Conservation (phyloP, 1,284 basidiomycete genomes). For the Tilletia horrida region DNA sequence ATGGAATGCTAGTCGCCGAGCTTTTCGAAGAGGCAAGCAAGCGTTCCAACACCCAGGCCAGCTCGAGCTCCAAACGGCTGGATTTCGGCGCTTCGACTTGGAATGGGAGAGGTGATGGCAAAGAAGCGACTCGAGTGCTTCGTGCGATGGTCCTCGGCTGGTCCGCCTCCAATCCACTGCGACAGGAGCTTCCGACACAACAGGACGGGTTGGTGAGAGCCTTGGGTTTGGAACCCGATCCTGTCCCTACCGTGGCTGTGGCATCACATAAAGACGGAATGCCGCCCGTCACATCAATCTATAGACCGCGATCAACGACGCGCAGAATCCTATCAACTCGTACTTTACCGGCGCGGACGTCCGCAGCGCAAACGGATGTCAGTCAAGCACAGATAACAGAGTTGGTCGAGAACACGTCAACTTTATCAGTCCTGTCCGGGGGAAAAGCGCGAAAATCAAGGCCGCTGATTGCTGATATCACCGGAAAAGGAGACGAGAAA, state of each 20-base stretch:
- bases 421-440: not conserved
- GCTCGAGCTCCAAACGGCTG: conserved; percentile 61
- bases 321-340: not conserved
- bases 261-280: not conserved
- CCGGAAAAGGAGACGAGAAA: not conserved
- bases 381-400: not conserved
- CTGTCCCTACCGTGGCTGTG: not conserved
- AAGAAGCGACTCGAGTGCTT: conserved; percentile 48
- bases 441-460: not conserved
- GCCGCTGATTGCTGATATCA: conserved; percentile 9
- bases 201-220: not conserved
- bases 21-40: conserved; percentile 30
- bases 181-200: not conserved
- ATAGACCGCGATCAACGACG: too few species aligned
- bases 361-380: not conserved
- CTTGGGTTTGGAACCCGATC: not conserved
- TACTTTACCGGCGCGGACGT: not conserved
- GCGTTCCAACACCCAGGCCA: not conserved
- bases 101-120: conserved; percentile 73
- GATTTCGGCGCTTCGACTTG: conserved; percentile 71
- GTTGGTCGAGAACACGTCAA: conserved; percentile 1
- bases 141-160: conserved; percentile 28
- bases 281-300: not conserved
- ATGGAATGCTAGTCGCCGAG: conserved; percentile 91
- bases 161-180: conserved; percentile 19